Percentiles rank a stretch among this genome's conserved stretches.
phyloP scores from a whole-genome alignment of 2,329 filamentous ascomycete species.

The Exophiala sideris region DNA sequence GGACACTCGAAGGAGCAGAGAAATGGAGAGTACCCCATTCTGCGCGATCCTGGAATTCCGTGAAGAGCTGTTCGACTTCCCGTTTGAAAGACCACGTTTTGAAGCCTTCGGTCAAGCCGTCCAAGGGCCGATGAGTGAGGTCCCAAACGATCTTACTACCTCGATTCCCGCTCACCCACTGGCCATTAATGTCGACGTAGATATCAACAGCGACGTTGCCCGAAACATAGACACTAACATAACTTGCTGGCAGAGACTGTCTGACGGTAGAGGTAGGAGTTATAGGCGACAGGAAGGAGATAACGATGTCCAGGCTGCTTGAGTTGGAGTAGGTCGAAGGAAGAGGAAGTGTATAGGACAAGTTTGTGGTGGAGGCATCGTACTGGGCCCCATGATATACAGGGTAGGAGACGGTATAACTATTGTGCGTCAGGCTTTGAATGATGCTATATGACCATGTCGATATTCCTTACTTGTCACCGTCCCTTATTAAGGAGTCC shows the following conservation, averaged over 20 bases:
- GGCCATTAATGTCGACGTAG: conserved; percentile 67
- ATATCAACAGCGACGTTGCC: conserved; percentile 63
- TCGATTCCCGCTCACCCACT: conserved; percentile 77
- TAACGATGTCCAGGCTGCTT: conserved; percentile 46
- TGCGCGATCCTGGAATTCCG: conserved; percentile 67
- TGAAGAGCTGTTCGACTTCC: conserved; percentile 61
- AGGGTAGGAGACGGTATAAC: conserved; percentile 58
- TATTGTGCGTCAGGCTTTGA: conserved; percentile 27
- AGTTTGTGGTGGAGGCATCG: conserved; percentile 67
- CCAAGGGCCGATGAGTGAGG: conserved; percentile 47
- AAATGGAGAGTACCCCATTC: conserved; percentile 85
- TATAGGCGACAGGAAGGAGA: conserved; percentile 71
- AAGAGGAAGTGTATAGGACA: conserved; percentile 60
- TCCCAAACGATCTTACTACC: conserved; percentile 69
- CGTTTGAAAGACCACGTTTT: conserved; percentile 44
- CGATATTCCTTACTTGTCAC: conserved; percentile 58
- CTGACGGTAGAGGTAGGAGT: conserved; percentile 76
- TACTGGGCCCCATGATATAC: conserved; percentile 60
- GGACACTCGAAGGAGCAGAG: conserved; percentile 63
- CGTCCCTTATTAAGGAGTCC: conserved; percentile 58
- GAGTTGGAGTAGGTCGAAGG: conserved; percentile 36
- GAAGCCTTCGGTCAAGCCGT: conserved; percentile 38
- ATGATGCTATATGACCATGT: conserved; percentile 33
- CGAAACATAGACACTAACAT: conserved; percentile 67
- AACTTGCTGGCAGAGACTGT: conserved; percentile 78